These are phyloP conservation scores for Calonectria henricotiae DNA, from an alignment of 2,329 filamentous ascomycete genomes.

Conservation along the genomic window DNA sequence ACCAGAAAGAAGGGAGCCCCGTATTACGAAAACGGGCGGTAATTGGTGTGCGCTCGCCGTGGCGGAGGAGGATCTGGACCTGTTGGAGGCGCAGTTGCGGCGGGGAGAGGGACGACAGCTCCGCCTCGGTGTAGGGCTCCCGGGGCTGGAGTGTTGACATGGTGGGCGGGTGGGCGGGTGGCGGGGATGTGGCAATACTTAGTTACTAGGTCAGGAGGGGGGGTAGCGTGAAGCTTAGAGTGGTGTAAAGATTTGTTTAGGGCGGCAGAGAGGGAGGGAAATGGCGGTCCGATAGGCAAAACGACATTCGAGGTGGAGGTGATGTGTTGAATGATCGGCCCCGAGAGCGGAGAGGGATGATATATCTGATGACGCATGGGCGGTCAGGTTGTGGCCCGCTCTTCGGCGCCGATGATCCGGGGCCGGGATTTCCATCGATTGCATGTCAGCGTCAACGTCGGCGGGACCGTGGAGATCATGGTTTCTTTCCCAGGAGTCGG, in stretches of 20 bases:
- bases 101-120: conserved; percentile 88
- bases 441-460: neutral
- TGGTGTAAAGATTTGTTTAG: neutral
- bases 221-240: conserved; percentile 1
- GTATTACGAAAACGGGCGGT: conserved; percentile 89
- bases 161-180: conserved; percentile 27
- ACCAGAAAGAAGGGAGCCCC: conserved; percentile 82
- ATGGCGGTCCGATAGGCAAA: neutral
- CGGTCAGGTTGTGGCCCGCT: conserved; percentile 13
- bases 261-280: neutral
- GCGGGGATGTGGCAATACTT: neutral
- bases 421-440: conserved; percentile 12
- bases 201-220: neutral
- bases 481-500: too few relatives aligned
- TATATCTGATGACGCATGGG: conserved; percentile 31
- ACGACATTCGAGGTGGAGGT: neutral
- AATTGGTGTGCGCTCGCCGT: conserved; percentile 88
- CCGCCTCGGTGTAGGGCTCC: conserved; percentile 83
- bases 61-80: conserved; percentile 89
- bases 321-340: conserved; percentile 15
- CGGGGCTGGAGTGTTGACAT: conserved; percentile 89
- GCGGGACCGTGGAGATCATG: neutral
- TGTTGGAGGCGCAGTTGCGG: conserved; percentile 84
- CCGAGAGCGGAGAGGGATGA: neutral
- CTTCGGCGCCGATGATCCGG: conserved; percentile 25